phyloP scores from a whole-genome alignment of 2,329 filamentous ascomycete genomes.

The Pestalotiopsis sp. region DNA sequence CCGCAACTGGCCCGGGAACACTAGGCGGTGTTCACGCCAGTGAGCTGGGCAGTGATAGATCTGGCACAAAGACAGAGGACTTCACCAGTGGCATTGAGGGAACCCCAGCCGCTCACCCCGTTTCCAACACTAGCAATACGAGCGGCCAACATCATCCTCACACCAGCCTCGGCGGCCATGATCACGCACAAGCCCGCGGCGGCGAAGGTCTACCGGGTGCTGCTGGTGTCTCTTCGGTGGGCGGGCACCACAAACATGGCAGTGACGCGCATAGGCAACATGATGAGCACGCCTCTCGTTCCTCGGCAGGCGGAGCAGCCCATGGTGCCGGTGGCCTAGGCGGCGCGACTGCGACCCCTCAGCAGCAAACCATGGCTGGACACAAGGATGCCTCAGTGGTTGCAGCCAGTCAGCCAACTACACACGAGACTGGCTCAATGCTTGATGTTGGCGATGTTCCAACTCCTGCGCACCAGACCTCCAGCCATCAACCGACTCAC shows the following conservation, averaged over 20 bases:
- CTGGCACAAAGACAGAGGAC: neutral
- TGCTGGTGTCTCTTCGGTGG: neutral
- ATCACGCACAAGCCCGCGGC: neutral
- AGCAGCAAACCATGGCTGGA: neutral
- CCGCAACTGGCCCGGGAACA: neutral
- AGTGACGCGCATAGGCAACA: neutral
- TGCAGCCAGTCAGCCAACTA: neutral
- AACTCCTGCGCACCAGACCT: neutral
- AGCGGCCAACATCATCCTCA: neutral
- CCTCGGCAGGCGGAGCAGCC: neutral
- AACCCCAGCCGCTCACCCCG: neutral
- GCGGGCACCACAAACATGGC: neutral
- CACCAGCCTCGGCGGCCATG: neutral
- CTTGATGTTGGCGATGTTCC: neutral
- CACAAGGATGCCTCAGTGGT: neutral
- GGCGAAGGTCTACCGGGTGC: neutral
- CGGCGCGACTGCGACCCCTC: neutral
- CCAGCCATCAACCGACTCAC: neutral
- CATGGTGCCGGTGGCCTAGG: neutral
- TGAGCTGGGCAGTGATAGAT: neutral
- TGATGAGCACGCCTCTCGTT: neutral
- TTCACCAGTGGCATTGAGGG: neutral
- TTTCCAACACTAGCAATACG: neutral
- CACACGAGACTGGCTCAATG: neutral
- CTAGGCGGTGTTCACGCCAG: neutral